Evolutionary conservation across 1,284 basidiomycete genomes (phyloP), one percentile per base, ranked within the genome.

Genomic region (Marasmius tenuissimus): DNA sequence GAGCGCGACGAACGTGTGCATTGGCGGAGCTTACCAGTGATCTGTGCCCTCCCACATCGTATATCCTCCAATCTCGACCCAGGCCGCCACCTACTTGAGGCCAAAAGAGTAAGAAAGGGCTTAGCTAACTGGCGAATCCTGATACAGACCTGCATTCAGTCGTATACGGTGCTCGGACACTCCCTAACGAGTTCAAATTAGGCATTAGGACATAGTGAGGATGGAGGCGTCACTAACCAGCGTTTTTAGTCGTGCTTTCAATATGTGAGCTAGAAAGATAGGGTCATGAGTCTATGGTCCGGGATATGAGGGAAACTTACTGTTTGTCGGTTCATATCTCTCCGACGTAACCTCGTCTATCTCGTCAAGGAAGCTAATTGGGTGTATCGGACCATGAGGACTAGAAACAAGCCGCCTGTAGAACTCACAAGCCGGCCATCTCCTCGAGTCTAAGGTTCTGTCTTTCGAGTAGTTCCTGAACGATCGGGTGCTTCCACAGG

Each of bases 231-330:
- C 27, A 69, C 27, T 50, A 79, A 92, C 95, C 3, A 96, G 86
- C 2, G 96, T 97, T 78, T 97, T 97, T 66, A 97, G 85, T 66
- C 96, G 91, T 14, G 94, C 94, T 35, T 94, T 87, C 9, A 98
- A 81, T 66, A 98, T 95, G 70, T 98, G 96, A 72, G 96, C 93
- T 82, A 62, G 10, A 48, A 27, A 59, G 35, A 14, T 45, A 16
- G 55, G 20, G 60, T 57, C 16, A 8, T 45, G 20, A 54, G 33
- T 27, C 37, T 34, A 47, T 39, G 37, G 35, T 20, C 38, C 49
- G 20, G 42, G 50, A 58, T 27, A 57, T 37, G 33, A 18, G n/a
- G 35, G 10, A 38, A n/a, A 64, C 72, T 39, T 64, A 81, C 81
- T 79, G 73, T 97, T 95, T 0, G 89, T 90, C 2, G 96, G 96